Conservation (phyloP, 352 stramenopile species). For the Phytophthora citrophthora region DNA sequence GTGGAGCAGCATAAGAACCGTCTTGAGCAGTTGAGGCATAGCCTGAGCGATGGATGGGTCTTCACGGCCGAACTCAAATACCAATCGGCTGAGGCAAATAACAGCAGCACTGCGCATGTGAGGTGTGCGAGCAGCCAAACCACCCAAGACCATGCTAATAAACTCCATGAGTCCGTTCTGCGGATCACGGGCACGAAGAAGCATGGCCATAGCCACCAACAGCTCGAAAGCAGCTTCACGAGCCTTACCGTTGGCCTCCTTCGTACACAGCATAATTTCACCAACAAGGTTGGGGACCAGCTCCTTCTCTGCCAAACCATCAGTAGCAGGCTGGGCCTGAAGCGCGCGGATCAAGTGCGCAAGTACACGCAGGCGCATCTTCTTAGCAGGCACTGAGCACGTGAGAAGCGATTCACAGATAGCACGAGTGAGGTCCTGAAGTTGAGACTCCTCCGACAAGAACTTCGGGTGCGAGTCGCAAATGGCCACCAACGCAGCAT, state of each 20-base stretch:
- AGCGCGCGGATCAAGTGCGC: slow-evolving; percentile 82
- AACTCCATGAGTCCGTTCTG: slow-evolving; percentile 88
- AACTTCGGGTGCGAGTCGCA: slow-evolving; percentile 87
- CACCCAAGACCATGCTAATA: slow-evolving; percentile 93
- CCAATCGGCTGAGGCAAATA: slow-evolving; percentile 93
- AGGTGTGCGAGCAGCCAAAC: slow-evolving; percentile 91
- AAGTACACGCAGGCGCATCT: slow-evolving; percentile 95
- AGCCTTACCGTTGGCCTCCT: slow-evolving; percentile 97
- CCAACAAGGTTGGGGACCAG: slow-evolving; percentile 92
- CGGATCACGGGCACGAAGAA: slow-evolving; percentile 68
- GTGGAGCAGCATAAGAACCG: slow-evolving; percentile 92
- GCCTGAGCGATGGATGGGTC: slow-evolving; percentile 69
- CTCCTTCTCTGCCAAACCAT: slow-evolving; percentile 66
- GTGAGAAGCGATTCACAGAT: slow-evolving; percentile 95
- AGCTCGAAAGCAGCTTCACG: slow-evolving; percentile 88
- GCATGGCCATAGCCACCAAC: slow-evolving; percentile 83
- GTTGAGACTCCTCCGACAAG: slow-evolving; percentile 73
- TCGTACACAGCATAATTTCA: slow-evolving; percentile 97
- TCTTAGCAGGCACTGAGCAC: slow-evolving; percentile 95
- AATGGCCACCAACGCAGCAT: slow-evolving; percentile 86
- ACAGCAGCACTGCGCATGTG: slow-evolving; percentile 97
- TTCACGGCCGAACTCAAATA: slow-evolving; percentile 94
- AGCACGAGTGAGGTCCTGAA: slow-evolving; percentile 93
- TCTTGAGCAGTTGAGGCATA: slow-evolving; percentile 92
- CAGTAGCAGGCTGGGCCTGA: slow-evolving; percentile 59